Base-by-base conservation (phyloP, 768 basidiomycete genomes). In the Leccinum barrowsii region DNA sequence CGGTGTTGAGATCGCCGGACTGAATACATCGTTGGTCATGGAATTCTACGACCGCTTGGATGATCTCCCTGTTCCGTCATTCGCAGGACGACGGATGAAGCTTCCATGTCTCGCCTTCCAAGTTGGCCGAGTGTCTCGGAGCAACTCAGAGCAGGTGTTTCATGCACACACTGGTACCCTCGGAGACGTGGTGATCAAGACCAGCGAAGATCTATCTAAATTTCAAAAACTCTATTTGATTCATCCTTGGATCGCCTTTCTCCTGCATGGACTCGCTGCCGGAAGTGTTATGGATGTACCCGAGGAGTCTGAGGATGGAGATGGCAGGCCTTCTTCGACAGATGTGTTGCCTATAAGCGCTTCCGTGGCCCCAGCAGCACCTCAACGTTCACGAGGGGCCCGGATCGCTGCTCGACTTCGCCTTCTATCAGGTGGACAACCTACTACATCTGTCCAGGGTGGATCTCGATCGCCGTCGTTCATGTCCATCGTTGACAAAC, bases 351-450 rank as follows among this genome's bases (percentile, higher is more conserved):
- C 21, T 26, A 26, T 7, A 11, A 12, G 22, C 4, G 7, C 6
- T 4, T 15, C 22, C 21, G 12, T 24, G 4, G 21, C 7, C 21
- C 4, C 22, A 15, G 11, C 11, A 24, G 1, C 13, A 21, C 47
- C 47, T 10, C 24, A 1, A 37, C 54, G 6, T 8, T 34, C 2
- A 15, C 34, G 34, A 35, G 13, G 13, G 6, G 17, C 56, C 2
- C 19, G 35, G 12, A 11, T 56, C 8, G 10, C 55, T 2, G 37
- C 22, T 1, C 59, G 54, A 7, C 24, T 62, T 11, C 11, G 50
- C 13, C 30, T 28, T 1, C 30, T 54, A 12, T 62, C 65, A 15
- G 55, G 64, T 4, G 57, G 48, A 11, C 37, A 21, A 4, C 19
- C 19, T 12, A 13, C 10, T 11, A 21, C 19, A 48, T 7, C 21